phyloP scores from a whole-genome alignment of 2,329 filamentous ascomycete genomes.

The Arthrobotrys conoides region DNA sequence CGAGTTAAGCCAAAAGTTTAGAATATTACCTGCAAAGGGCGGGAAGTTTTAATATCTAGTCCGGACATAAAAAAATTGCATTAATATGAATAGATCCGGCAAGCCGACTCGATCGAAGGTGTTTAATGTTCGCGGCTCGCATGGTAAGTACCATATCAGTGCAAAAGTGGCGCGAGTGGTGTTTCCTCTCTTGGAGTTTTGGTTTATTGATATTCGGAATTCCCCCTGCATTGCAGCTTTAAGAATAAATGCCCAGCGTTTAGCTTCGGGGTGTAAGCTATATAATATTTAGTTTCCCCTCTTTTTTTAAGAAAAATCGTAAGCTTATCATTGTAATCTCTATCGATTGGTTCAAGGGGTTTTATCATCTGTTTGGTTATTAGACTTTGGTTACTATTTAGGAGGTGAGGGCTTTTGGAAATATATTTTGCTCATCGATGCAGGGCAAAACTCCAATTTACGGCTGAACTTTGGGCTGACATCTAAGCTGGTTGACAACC shows the following conservation, averaged over 20 bases:
- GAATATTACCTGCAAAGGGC: constrained; percentile 12
- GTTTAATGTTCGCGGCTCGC: constrained; percentile 34
- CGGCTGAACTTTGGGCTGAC: constrained; percentile 58
- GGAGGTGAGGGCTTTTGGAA: constrained; percentile 24
- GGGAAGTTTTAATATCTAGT: constrained; percentile 2
- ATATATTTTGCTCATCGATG: constrained; percentile 8
- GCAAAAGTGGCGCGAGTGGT: constrained; percentile 29
- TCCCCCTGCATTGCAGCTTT: constrained; percentile 37
- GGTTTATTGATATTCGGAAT: background rate
- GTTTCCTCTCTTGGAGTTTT: constrained; percentile 35
- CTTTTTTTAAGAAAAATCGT: background rate
- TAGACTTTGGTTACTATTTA: background rate
- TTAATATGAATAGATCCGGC: constrained; percentile 18
- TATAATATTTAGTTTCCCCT: constrained; percentile 15
- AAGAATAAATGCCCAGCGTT: constrained; percentile 3
- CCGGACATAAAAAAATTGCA: background rate
- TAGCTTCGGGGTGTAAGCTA: constrained; percentile 1
- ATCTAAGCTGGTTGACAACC: constrained; percentile 6
- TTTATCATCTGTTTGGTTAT: background rate
- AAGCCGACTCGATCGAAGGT: constrained; percentile 43
- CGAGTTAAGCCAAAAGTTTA: background rate
- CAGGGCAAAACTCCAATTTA: constrained; percentile 4
- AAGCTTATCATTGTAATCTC: constrained; percentile 13
- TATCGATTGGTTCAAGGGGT: constrained; percentile 14
- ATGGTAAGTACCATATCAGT: constrained; percentile 50